Evolutionary conservation across 352 stramenopile genomes (phyloP).

Genomic region (Blastocystis sp.): DNA sequence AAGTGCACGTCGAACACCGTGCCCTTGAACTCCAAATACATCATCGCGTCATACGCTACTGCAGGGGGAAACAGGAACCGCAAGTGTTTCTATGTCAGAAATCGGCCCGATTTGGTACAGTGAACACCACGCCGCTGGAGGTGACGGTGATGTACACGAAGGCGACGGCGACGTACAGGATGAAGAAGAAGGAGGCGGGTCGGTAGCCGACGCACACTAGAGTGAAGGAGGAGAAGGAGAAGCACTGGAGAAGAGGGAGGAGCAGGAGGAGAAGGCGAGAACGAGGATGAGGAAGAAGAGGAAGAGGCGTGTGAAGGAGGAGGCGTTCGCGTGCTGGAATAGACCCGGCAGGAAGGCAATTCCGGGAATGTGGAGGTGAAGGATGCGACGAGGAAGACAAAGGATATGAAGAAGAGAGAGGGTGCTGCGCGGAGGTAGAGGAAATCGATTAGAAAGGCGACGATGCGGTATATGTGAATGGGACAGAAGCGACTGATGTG

Average conservation of each 20-base stretch:
- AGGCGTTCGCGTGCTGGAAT: neutral
- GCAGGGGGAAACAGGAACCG: conserved; percentile 19
- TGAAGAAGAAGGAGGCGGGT: conserved; percentile 29
- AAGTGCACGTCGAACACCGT: conserved; percentile 28
- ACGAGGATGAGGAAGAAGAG: conserved; percentile 12
- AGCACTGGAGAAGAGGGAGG: conserved; percentile 52
- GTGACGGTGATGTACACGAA: conserved; percentile 41
- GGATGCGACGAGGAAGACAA: neutral
- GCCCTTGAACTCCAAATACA: conserved; percentile 61
- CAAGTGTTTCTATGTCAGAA: conserved; percentile 3
- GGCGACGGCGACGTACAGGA: conserved; percentile 30
- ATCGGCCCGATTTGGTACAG: neutral
- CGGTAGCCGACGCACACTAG: conserved; percentile 45
- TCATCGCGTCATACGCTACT: conserved; percentile 27
- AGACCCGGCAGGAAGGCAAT: conserved; percentile 20
- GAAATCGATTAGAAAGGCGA: conserved; percentile 48
- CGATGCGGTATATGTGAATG: conserved; percentile 56
- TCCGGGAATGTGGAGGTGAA: neutral
- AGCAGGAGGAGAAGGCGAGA: conserved; percentile 45
- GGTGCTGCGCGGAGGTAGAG: conserved; percentile 20
- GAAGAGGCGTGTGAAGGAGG: neutral
- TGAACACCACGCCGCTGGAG: neutral
- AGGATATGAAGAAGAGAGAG: conserved; percentile 50
- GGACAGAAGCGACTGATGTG: conserved; percentile 57
- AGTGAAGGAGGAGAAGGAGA: neutral